Conservation (phyloP, 108 stramenopile genomes). For the Conticribra guillardii region DNA sequence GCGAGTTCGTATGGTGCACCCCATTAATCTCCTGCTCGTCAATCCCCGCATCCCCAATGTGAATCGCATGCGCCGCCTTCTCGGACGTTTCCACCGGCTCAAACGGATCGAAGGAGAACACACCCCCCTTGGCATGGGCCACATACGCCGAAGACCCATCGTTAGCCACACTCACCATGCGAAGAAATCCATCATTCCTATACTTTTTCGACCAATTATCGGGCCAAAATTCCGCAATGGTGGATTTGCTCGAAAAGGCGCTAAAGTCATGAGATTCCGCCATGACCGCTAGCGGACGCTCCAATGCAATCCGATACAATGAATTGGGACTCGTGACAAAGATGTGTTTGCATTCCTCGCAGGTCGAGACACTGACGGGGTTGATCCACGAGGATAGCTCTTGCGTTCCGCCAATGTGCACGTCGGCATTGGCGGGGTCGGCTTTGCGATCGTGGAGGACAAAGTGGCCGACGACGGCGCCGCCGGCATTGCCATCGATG, state of each 20-base stretch:
- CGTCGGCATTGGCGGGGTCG: slow-evolving; percentile 28
- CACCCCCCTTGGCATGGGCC: slow-evolving; percentile 27
- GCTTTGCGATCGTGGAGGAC: slow-evolving; percentile 24
- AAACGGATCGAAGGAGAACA: slow-evolving; percentile 42
- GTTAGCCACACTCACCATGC: slow-evolving; percentile 23
- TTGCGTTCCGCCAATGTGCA: slow-evolving; percentile 9
- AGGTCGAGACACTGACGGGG: slow-evolving; percentile 35
- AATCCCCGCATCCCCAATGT: slow-evolving; percentile 22
- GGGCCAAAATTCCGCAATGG: slow-evolving; percentile 27
- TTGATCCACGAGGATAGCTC: slow-evolving; percentile 24
- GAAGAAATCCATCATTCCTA: slow-evolving; percentile 28
- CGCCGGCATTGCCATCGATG: slow-evolving; percentile 39
- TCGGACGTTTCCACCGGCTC: slow-evolving; percentile 22
- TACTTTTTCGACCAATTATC: slow-evolving; percentile 16
- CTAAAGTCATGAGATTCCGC: slow-evolving; percentile 38
- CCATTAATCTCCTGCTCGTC: slow-evolving; percentile 38
- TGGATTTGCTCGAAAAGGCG: slow-evolving; percentile 22
- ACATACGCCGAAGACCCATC: slow-evolving; percentile 47
- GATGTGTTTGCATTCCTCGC: slow-evolving; percentile 30
- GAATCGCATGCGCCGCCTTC: slow-evolving; percentile 20
- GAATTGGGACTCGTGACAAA: slow-evolving; percentile 25
- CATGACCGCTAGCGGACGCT: slow-evolving; percentile 32
- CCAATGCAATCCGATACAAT: slow-evolving; percentile 31
- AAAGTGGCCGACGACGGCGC: slow-evolving; percentile 46
- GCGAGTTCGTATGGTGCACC: slow-evolving; percentile 36